Conservation (phyloP, 1,284 basidiomycete genomes). For the Mycosarcoma mackinlayi region DNA sequence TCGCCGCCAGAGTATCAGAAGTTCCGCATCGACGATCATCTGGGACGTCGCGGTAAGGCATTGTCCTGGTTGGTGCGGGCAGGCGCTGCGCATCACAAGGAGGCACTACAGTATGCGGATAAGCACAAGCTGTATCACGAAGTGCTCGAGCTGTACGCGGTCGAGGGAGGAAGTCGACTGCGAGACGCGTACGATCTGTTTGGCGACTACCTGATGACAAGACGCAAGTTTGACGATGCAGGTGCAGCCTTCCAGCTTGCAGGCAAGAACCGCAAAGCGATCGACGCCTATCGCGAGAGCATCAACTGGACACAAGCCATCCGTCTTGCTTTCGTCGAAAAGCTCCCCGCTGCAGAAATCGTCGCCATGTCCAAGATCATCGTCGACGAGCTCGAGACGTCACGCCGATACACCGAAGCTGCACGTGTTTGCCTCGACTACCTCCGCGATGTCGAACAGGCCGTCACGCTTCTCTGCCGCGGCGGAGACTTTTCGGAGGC, state of each 20-base stretch:
- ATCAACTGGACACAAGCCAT: constrained; percentile 59
- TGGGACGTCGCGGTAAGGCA: constrained; percentile 81
- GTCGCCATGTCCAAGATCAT: constrained; percentile 69
- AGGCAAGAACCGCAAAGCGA: constrained; percentile 40
- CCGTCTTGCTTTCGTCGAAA: constrained; percentile 45
- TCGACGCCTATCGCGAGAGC: constrained; percentile 54
- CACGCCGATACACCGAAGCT: constrained; percentile 83
- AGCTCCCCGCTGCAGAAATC: constrained; percentile 69
- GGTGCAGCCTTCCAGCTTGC: constrained; percentile 70
- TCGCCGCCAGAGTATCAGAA: constrained; percentile 81
- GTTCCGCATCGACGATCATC: constrained; percentile 92
- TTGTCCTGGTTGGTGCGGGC: constrained; percentile 80
- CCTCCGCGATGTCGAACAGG: constrained; percentile 80
- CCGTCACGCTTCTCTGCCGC: constrained; percentile 79
- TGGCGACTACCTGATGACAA: constrained; percentile 87
- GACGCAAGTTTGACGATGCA: constrained; percentile 83
- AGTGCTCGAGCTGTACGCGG: constrained; percentile 41
- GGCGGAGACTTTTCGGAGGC: constrained; percentile 89
- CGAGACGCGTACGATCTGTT: constrained; percentile 73
- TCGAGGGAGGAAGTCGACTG: constrained; percentile 25
- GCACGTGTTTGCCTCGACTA: constrained; percentile 88
- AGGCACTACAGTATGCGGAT: constrained; percentile 83
- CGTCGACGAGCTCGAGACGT: constrained; percentile 74
- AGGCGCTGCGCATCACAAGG: constrained; percentile 80
- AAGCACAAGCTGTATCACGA: constrained; percentile 76